Base-by-base conservation (phyloP, 2,329 filamentous ascomycete genomes). In the Talaromyces marneffei region DNA sequence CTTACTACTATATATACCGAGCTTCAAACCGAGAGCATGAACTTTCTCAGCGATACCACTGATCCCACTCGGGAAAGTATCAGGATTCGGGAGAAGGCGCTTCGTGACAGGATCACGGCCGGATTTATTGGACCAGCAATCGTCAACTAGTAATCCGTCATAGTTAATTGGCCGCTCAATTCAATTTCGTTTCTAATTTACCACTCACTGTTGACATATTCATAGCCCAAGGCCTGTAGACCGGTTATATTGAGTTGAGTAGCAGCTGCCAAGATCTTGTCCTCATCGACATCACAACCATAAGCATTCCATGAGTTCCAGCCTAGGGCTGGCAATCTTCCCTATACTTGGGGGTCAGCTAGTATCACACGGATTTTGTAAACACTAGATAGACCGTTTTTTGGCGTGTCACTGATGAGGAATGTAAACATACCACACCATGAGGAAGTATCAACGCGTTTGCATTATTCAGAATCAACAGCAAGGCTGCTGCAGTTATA, bases 61-160 rank as follows among this genome's bases (percentile, higher is more conserved):
- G 63, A 88, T 85, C 0, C 85, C 86, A 18, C 79, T 73, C 0
- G 86, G 85, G 62, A 87, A 88, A 61, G 80, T 83, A 2, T 65
- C 68, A 0, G 72, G 69, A 65, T 85, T 79, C 0, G 80, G 76
- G 3, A 80, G 69, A 4, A 85, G 76, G 42, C 79, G 72, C 1
- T 74, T 66, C 0, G 77, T 82, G 4, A 61, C 70, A n/a, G 67
- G 68, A 64, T 83, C 75, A 5, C 81, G 75, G 9, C 66, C 68
- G 20, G 67, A 65, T 64, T 81, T 78, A 60, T 78, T 65, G 7
- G 78, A 78, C 82, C 81, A 89, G 73, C 85, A 87, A 68, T 88
- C 86, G 70, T 88, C 85, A 62, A 85, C 72, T 74, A 37, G 44
- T 27, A n/a, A 33, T 35, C 6, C 4, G 29, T 27, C 40, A 29